Conservation (phyloP, 2,329 filamentous ascomycete genomes). For the Coleophoma cylindrospora region DNA sequence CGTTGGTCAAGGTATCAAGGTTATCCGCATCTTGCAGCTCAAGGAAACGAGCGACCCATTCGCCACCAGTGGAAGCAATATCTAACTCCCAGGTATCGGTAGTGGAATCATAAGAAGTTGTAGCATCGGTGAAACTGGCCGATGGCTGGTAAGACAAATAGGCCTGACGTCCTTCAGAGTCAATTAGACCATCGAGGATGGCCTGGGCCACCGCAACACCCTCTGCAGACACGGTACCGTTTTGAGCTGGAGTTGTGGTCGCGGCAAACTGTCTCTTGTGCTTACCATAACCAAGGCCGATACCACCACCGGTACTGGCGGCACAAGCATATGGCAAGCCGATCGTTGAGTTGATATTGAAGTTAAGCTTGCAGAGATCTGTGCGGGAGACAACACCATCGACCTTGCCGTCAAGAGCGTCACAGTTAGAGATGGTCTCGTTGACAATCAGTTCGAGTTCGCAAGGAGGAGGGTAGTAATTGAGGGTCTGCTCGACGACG, state of each 20-base stretch:
- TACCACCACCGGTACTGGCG: slow-evolving; percentile 16
- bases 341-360: slow-evolving; percentile 38
- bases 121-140: slow-evolving; percentile 21
- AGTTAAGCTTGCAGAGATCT: slow-evolving; percentile 38
- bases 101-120: slow-evolving; percentile 25
- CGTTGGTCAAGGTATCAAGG: slow-evolving; percentile 34
- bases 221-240: slow-evolving; percentile 22
- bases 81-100: slow-evolving; percentile 26
- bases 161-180: slow-evolving; percentile 26
- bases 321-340: slow-evolving; percentile 37
- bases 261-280: neutral
- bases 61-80: slow-evolving; percentile 27
- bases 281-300: neutral
- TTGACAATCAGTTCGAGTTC: slow-evolving; percentile 46
- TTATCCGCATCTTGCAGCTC: slow-evolving; percentile 29
- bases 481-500: slow-evolving; percentile 30
- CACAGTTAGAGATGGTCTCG: slow-evolving; percentile 46
- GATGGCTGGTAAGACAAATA: slow-evolving; percentile 30
- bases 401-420: slow-evolving; percentile 44
- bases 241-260: slow-evolving; percentile 1
- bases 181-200: slow-evolving; percentile 27
- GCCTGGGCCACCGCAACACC: slow-evolving; percentile 29
- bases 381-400: slow-evolving; percentile 46
- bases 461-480: slow-evolving; percentile 35
- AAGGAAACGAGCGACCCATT: slow-evolving; percentile 25